These are phyloP conservation scores for Fusarium tjaetaba DNA, from an alignment of 2,329 filamentous ascomycete genomes.

Conservation along the genomic window DNA sequence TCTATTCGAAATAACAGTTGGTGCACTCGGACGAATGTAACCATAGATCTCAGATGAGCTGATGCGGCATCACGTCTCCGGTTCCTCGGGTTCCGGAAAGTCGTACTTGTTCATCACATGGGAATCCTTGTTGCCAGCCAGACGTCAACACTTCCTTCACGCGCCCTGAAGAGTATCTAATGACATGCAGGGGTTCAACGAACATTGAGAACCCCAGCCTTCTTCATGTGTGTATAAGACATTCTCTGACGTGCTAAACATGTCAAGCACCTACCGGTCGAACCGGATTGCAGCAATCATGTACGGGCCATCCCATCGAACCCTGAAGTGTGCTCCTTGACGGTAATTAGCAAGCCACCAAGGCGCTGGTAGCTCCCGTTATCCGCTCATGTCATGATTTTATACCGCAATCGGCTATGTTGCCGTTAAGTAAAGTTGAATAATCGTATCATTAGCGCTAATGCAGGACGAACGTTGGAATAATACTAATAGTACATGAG, in stretches of 20 bases:
- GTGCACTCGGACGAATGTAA: not conserved
- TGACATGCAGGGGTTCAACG: conserved; percentile 7
- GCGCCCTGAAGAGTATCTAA: not conserved
- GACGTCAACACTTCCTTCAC: conserved; percentile 8
- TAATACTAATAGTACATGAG: conserved; percentile 2
- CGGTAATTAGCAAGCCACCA: conserved; percentile 37
- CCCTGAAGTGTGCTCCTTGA: conserved; percentile 23
- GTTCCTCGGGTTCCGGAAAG: conserved; percentile 9
- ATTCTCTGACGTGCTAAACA: conserved; percentile 14
- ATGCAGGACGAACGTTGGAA: conserved; percentile 24
- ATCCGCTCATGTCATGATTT: conserved; percentile 31
- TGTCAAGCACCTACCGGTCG: conserved; percentile 26
- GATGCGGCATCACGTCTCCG: not conserved
- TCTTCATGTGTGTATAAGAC: conserved; percentile 9
- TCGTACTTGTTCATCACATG: conserved; percentile 20
- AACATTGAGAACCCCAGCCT: conserved; percentile 1
- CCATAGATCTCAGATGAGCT: conserved; percentile 1
- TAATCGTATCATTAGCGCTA: conserved; percentile 11
- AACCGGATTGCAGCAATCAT: conserved; percentile 24
- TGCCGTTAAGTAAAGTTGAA: conserved; percentile 23
- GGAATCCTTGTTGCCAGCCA: conserved; percentile 27
- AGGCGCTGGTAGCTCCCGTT: conserved; percentile 22
- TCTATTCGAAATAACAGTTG: not conserved
- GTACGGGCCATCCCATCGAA: conserved; percentile 12
- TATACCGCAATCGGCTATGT: conserved; percentile 16